Base-by-base conservation (phyloP, 1,139 yeast genomes). In the Taphrina wiesneri region DNA sequence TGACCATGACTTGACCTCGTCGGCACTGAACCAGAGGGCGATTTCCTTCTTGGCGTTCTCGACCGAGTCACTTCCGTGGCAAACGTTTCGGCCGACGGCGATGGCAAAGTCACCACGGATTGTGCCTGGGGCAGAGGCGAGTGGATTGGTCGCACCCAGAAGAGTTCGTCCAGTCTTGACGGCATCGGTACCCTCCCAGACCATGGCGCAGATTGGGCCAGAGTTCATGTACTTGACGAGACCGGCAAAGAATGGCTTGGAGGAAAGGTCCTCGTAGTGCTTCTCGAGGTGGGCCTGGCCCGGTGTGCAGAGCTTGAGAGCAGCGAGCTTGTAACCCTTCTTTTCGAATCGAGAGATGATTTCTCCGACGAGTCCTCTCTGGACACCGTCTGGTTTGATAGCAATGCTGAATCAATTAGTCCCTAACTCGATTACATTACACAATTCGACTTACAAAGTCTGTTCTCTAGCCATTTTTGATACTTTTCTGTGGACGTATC, bases 181-280 rank as follows among this genome's bases (percentile, higher is more conserved):
- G 79, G 87, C 99, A 78, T 93, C 97, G 85, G 92, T 93, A 82
- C 99, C 99, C 83, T 95, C 98, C 99, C 99, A 95, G 75, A 92
- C 98, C 79, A 97, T 95, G 75, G 99, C 99, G 76, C 93, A 86
- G 75, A 95, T 90, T 79, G 99, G 99, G 75, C 99, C 99, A 72
- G 97, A 90, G 79, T 85, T 84, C 99, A 95, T 93, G 91, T 92
- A 92, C 74, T 91, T 84, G 78, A 90, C 85, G 81, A 93, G 85
- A 72, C 90, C 85, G 46, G 65, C 67, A 26, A 52, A 63, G 64
- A 39, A 67, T n/a, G 51, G 47, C 45, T 62, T 43, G 32, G 63
- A 53, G n/a, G 52, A 43, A 39, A 62, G 60, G n/a, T 62, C 65
- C 46, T 62, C 65, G 39, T 62, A 95, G 84, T 95, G 99, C 77